Evolutionary conservation across 164 flowering plant genomes (phyloP), one percentile per base, ranked within the genome.

Genomic region (Annona squamosa): DNA sequence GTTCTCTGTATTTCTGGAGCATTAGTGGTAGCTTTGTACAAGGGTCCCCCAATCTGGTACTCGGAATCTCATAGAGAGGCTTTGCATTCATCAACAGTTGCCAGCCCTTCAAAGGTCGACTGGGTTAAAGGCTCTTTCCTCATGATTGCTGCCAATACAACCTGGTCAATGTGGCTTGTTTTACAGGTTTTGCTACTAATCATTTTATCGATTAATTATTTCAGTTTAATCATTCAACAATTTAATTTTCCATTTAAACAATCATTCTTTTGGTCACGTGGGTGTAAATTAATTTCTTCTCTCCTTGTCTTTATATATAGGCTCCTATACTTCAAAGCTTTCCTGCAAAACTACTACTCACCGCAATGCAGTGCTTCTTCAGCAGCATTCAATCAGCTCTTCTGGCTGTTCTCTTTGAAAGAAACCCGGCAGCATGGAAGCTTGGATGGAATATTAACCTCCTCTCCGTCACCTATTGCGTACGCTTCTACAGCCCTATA

Each of bases 381-480:
- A 81, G 83, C 59, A 48, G 75, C 44, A 1, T 77, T 68, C 83
- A 83, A 72, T 74, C 80, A 2, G 72, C 74, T 59, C 43, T 71
- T 1, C 42, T 73, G 4, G 85, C 85, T 3, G 64, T 77, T 7
- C 77, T 71, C 46, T 62, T 81, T 4, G 77, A 80, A 43, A 70
- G 82, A 68, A 74, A 81, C 37, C 72, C n/a, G n/a, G 16, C 47
- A 44, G 67, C 80, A 16, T 83, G 85, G 85, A 81, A 74, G 62
- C 42, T 83, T 68, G 83, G 79, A 1, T 83, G 79, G 80, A 66
- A 83, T 45, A 7, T 83, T 44, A 71, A 70, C 67, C 75, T 80
- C 0, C 48, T 81, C 47, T 63, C 80, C 2, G 70, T 81, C n/a
- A 26, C 47, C 4, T 83, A 83, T 26, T 74, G 75, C 48, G 85